phyloP scores from a whole-genome alignment of 192 early-diverging fungal species.

The Gigaspora rosea region DNA sequence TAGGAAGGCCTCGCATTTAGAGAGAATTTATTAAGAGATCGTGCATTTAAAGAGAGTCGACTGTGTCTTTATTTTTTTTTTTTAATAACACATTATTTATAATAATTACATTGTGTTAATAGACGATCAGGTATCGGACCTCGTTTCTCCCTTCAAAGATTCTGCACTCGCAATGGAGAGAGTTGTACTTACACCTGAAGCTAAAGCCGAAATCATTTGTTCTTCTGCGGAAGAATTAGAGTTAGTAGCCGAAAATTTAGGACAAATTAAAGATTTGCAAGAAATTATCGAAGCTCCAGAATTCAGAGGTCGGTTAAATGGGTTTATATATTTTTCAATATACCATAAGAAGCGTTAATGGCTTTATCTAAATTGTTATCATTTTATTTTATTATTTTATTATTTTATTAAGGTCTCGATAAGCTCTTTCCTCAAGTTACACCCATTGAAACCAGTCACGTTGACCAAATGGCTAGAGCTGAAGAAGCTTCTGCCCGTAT shows the following conservation, averaged over 20 bases:
- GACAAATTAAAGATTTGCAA: slow-evolving; percentile 45
- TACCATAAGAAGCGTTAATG: neutral
- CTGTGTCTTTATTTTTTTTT: neutral
- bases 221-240: slow-evolving; percentile 41
- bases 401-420: slow-evolving; percentile 34
- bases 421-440: slow-evolving; percentile 34
- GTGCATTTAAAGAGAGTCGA: neutral
- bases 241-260: slow-evolving; percentile 38
- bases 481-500: slow-evolving; percentile 36
- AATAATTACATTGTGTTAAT: neutral
- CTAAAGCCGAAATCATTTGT: slow-evolving; percentile 44
- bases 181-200: slow-evolving; percentile 39
- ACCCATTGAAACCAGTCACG: slow-evolving; percentile 39
- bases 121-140: slow-evolving; percentile 25
- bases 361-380: neutral
- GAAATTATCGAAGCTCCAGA: slow-evolving; percentile 41
- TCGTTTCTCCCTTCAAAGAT: slow-evolving; percentile 25
- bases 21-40: no score
- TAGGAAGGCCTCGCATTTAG: no score
- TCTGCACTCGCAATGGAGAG: slow-evolving; percentile 38
- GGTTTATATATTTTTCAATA: neutral
- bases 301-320: slow-evolving; percentile 40
- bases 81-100: neutral
- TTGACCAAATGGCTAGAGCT: slow-evolving; percentile 35
- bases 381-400: neutral